Base-by-base conservation (phyloP, 345 rosid species). In the Citrus cavaleriei region DNA sequence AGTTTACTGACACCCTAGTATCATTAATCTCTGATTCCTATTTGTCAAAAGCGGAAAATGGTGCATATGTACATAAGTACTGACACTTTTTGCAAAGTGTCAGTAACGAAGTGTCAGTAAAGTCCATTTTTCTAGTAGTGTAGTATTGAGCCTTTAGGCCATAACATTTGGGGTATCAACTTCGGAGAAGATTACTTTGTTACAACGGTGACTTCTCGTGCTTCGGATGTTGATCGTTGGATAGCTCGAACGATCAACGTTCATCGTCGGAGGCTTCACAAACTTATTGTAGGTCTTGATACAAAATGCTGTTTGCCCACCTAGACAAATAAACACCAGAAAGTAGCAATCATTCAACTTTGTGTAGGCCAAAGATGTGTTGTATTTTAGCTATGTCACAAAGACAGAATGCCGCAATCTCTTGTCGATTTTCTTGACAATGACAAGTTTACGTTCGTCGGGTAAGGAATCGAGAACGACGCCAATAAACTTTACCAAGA, bases 281-380 rank as follows among this genome's bases (percentile, higher is more conserved):
- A 4, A 54, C 58, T 54, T 54, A 0, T 54, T 54, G 5, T 46
- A 13, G 51, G 51, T 46, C 51, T 46, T 46, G 18, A 46, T 46
- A 46, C 51, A 13, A 18, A 46, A 46, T 46, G 51, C 5, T 46
- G 51, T 46, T 46, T 46, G 18, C 51, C 51, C 51, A 13, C 51
- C 51, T 4, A 46, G 18, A 13, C 51, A 46, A 46, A 46, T 3
- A 12, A 46, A 46, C 51, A 13, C 51, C 51, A 46, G 51, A 46
- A 46, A 46, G 68, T 77, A 18, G 75, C 74, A 18, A 38, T 40
- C 30, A 24, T 77, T 5, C 74, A 77, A 40, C 60, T 59, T 6
- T 38, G 80, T 16, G 68, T 77, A 3, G 74, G 28, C 13, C 28
- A 16, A 0, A 58, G 38, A 24, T 58, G 68, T 21, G 74, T 77